Evolutionary conservation across 1,284 basidiomycete genomes (phyloP).

Genomic region (Fomitopsis palustris): DNA sequence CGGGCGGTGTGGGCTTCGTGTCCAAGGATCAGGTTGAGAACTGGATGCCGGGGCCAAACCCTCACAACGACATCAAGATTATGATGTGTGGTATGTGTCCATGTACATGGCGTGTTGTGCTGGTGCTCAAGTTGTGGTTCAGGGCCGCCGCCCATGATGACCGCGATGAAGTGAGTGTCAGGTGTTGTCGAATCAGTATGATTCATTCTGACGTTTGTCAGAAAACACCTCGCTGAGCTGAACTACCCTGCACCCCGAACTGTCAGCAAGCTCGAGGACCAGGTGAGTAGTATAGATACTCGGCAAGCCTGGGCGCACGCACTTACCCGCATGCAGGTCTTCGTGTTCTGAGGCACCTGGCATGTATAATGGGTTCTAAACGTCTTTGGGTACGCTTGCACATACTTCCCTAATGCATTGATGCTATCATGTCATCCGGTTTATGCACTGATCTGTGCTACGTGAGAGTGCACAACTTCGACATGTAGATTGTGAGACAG

Average conservation of each 20-base stretch:
- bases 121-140: slow-evolving; percentile 9
- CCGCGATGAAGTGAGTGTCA: slow-evolving; percentile 88
- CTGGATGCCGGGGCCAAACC: slow-evolving; percentile 59
- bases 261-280: slow-evolving; percentile 91
- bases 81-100: slow-evolving; percentile 73
- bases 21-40: slow-evolving; percentile 90
- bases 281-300: slow-evolving; percentile 45
- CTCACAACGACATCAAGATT: slow-evolving; percentile 65
- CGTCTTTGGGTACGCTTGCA: neutral
- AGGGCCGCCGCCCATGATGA: slow-evolving; percentile 96
- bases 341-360: slow-evolving; percentile 50
- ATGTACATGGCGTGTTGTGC: neutral
- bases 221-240: slow-evolving; percentile 86
- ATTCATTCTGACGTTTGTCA: slow-evolving; percentile 27
- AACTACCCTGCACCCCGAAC: slow-evolving; percentile 85
- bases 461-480: neutral
- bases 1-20: slow-evolving; percentile 88
- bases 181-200: neutral
- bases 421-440: neutral
- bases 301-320: neutral
- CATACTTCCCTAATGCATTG: neutral
- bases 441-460: neutral
- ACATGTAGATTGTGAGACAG: no score
- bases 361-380: neutral
- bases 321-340: slow-evolving; percentile 39